Evolutionary conservation across 768 basidiomycete genomes (phyloP).

Genomic region (Psilocybe subaeruginosa): DNA sequence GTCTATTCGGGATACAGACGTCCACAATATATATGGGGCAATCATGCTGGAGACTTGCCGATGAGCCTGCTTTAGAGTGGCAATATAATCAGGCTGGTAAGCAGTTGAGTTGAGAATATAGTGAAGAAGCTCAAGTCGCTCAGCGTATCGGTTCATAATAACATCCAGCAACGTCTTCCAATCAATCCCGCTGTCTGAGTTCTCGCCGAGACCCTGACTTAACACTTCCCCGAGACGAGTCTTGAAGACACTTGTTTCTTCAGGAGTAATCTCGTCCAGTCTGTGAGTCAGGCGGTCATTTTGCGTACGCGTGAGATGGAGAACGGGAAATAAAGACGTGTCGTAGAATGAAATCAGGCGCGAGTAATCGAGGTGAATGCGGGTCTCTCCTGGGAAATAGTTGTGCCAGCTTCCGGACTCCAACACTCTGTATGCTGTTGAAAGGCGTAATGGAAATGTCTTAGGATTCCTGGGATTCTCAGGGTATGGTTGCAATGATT

Average conservation of each 20-base stretch:
- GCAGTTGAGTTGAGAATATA: conserved; percentile 32
- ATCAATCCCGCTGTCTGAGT: conserved; percentile 37
- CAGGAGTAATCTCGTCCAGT: conserved; percentile 30
- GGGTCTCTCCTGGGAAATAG: conserved; percentile 43
- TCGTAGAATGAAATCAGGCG: conserved; percentile 49
- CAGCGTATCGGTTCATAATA: conserved; percentile 43
- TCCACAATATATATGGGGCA: conserved; percentile 31
- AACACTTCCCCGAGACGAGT: conserved; percentile 30
- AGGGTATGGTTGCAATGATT: too few species aligned
- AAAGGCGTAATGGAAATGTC: conserved; percentile 5
- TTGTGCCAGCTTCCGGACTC: conserved; percentile 45
- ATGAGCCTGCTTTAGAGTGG: conserved; percentile 25
- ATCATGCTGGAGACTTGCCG: conserved; percentile 33
- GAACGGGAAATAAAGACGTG: conserved; percentile 35
- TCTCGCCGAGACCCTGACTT: conserved; percentile 3
- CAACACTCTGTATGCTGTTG: conserved; percentile 23
- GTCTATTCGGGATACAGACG: conserved; percentile 16
- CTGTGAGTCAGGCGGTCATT: conserved; percentile 39
- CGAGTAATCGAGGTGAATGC: conserved; percentile 44
- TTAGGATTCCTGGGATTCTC: background rate
- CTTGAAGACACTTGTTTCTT: conserved; percentile 28
- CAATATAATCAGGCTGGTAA: conserved; percentile 3
- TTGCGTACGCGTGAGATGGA: conserved; percentile 31
- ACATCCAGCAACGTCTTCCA: conserved; percentile 42
- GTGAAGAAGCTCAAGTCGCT: conserved; percentile 41